Base-by-base conservation (phyloP, 352 stramenopile species). In the Phytophthora multivora region DNA sequence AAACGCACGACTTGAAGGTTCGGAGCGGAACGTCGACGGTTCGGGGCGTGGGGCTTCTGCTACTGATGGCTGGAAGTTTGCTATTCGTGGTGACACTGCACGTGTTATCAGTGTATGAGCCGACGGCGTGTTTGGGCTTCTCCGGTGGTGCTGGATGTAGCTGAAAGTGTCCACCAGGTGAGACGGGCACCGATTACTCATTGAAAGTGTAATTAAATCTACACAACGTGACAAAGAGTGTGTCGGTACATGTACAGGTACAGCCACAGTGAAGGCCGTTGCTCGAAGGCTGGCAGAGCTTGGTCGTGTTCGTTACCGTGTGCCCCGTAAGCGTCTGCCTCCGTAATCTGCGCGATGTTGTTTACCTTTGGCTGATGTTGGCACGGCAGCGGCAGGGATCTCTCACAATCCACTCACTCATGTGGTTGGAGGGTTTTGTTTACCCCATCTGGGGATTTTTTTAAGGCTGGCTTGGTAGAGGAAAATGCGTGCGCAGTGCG, bases 101-200 rank as follows among this genome's bases (percentile, higher is more conserved):
- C 61, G 59, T 69, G 41, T 58, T 90, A 18, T 89, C 78, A 18
- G 71, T 90, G 39, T 69, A 74, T 50, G 57, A 72, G 33, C 56
- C 66, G 16, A 88, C 79, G 13, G 48, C 77, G 39, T 91, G 82
- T 50, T 58, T 86, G 16, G 31, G 11, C 11, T 51, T 91, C 28
- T 64, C 68, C 2, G 76, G 76, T 31, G 80, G 82, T 21, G 41
- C 55, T 6, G 70, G 72, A 2, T 86, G 78, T 75, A 55, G 21
- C 13, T 50, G 21, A 13, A 18, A 9, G 26, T 33, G 49, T 56
- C 15, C 33, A 45, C 16, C 28, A 21, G 13, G 6, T 56, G 35
- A 57, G 36, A 57, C 50, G 50, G 50, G 50, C 25, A 5, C 5
- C 38, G 50, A 57, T 57, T 57, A 57, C 50, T 25, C 5, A 47